Percentiles rank a stretch among this genome's conserved stretches.
Conservation (phyloP, 2,329 filamentous ascomycete genomes). For the Aphanoascus verrucosus region DNA sequence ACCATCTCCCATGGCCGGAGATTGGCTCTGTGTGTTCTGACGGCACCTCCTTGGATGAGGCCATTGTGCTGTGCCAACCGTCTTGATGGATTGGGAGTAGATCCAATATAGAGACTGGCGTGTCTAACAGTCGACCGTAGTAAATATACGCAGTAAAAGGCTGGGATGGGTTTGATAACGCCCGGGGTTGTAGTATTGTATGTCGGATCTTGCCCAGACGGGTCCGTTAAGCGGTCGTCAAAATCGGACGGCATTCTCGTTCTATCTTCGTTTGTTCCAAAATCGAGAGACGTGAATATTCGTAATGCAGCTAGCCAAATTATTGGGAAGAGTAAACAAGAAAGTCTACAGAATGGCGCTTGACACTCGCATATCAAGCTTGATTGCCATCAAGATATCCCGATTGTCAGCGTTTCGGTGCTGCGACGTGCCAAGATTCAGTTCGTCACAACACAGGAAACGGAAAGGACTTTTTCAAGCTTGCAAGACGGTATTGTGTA, state of each 20-base stretch:
- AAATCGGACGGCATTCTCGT: not conserved
- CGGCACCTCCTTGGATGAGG: conserved; percentile 66
- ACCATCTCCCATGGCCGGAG: conserved; percentile 88
- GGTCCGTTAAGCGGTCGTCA: not conserved
- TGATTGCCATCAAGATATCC: no score
- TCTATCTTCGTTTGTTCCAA: not conserved
- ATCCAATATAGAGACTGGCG: conserved; percentile 70
- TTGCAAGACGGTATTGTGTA: not conserved
- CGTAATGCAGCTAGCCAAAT: not conserved
- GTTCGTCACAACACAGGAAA: not conserved
- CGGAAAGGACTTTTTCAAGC: not conserved
- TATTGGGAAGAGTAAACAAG: not conserved
- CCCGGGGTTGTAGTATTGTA: not conserved
- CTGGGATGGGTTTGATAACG: conserved; percentile 53
- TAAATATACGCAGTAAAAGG: conserved; percentile 88
- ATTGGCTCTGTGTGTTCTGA: conserved; percentile 55
- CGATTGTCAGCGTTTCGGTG: not conserved
- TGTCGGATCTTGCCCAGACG: not conserved
- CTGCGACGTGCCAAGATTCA: not conserved
- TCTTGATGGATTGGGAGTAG: conserved; percentile 75
- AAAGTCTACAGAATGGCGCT: no score
- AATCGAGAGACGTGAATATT: not conserved
- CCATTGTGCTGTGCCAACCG: conserved; percentile 91
- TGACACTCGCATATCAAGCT: no score
- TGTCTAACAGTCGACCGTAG: conserved; percentile 69